phyloP scores from a whole-genome alignment of 257 asterid species.

The Solanum chiquidenum region DNA sequence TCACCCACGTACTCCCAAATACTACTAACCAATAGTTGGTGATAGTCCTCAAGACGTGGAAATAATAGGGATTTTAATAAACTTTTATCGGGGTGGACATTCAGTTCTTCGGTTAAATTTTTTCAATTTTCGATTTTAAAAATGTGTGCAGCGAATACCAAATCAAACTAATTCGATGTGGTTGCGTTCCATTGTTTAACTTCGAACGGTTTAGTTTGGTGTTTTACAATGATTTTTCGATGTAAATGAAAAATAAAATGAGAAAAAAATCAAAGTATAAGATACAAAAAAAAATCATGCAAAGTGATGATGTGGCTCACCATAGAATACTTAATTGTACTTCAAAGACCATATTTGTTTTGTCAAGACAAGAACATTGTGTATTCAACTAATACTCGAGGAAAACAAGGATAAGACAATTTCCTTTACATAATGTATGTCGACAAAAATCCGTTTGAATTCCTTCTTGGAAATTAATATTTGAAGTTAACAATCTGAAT shows the following conservation, averaged over 20 bases:
- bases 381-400: neutral
- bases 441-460: neutral
- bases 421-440: neutral
- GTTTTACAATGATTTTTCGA: no score
- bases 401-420: no score
- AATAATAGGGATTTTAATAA: no score
- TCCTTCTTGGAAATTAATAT: neutral
- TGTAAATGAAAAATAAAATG: no score
- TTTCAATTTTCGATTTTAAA: no score
- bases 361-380: neutral
- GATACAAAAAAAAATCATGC: neutral
- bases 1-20: slow-evolving; percentile 70
- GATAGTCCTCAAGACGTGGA: neutral
- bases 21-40: neutral
- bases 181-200: neutral
- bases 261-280: no score
- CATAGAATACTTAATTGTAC: neutral
- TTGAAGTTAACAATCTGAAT: no score
- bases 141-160: no score
- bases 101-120: no score
- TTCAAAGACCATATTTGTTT: no score
- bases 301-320: neutral
- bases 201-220: neutral
- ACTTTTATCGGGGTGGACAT: no score
- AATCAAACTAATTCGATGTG: neutral